phyloP scores from a whole-genome alignment of 2,329 filamentous ascomycete genomes.

The Cadophora sp. region DNA sequence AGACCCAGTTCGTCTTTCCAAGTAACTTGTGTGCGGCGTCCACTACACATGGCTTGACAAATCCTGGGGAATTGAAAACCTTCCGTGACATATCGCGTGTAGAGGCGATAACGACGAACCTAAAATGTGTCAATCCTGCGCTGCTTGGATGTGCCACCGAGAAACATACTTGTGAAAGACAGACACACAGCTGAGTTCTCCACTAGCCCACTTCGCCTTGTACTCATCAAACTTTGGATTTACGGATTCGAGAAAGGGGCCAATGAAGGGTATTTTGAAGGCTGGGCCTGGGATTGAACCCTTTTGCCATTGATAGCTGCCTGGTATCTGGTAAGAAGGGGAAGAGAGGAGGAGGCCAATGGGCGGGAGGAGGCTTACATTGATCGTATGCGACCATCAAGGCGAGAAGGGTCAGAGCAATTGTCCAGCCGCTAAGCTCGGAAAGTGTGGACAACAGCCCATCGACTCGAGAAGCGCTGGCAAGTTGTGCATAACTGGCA shows the following conservation, averaged over 20 bases:
- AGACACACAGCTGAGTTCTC: constrained; percentile 92
- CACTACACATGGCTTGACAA: constrained; percentile 95
- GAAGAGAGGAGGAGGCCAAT: constrained; percentile 5
- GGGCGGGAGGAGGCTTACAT: constrained; percentile 61
- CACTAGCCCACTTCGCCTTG: constrained; percentile 90
- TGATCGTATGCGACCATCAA: constrained; percentile 86
- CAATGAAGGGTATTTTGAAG: constrained; percentile 86
- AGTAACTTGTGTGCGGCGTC: constrained; percentile 94
- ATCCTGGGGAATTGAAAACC: constrained; percentile 91
- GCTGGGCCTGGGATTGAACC: constrained; percentile 76
- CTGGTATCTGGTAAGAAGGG: constrained; percentile 51
- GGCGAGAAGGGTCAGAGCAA: constrained; percentile 73
- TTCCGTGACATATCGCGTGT: constrained; percentile 95
- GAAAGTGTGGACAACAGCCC: constrained; percentile 26
- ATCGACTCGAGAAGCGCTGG: constrained; percentile 39
- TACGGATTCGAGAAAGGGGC: constrained; percentile 92
- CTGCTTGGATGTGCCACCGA: background rate
- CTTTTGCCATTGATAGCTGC: constrained; percentile 77
- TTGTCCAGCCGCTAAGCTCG: constrained; percentile 62
- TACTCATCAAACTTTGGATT: constrained; percentile 93
- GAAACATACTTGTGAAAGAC: constrained; percentile 93
- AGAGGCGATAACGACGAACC: constrained; percentile 96
- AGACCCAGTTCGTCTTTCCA: constrained; percentile 93
- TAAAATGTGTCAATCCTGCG: constrained; percentile 47
- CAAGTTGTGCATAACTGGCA: constrained; percentile 40